Base-by-base conservation (phyloP, 2,329 filamentous ascomycete genomes). In the Penicillium rolfsii region DNA sequence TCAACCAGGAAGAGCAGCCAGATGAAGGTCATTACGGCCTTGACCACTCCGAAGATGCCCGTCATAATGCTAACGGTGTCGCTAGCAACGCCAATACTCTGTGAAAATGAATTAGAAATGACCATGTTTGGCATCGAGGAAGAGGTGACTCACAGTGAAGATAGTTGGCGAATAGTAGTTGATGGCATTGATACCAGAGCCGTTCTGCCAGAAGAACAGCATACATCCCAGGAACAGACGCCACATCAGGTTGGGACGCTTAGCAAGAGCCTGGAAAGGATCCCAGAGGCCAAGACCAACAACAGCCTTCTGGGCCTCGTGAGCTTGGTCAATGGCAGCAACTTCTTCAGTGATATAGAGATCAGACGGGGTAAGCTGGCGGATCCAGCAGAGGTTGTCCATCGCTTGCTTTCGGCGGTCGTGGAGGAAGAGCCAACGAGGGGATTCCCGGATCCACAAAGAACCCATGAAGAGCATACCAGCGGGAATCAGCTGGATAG, bases 171-270 rank as follows among this genome's bases (percentile, higher is more conserved):
- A 83, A 74, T 89, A 91, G 78, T 91, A 92, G 80, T 91, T 92
- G 78, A 91, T 88, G n/a, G 89, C 89, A 67, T 92, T 92, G 77
- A 92, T 92, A 6, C 90, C 90, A 3, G 80, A 83, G 52, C 88
- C 88, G 67, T 93, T 93, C 77, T 94, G 91, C 83, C 87, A 92
- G 57, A 93, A 80, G 81, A 93, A 93, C 22, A 94, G 83, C 71
- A 91, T 84, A 59, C 85, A 85, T 54, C 90, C 90, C 19, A 93
- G 81, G 73, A 91, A 84, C 75, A 94, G 87, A 49, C 90, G 85
- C 81, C 86, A 91, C 65, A 85, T 85, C n/a, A 90, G 82, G 69
- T 82, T 83, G 53, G 77, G 79, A 60, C 84, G 76, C 61, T 79
- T 81, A 52, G 82, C 78, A 19, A 86, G 79, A 9, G 81, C 78